Evolutionary conservation across 2,329 filamentous ascomycete species (phyloP).

Genomic region (Aspergillus neoniger): DNA sequence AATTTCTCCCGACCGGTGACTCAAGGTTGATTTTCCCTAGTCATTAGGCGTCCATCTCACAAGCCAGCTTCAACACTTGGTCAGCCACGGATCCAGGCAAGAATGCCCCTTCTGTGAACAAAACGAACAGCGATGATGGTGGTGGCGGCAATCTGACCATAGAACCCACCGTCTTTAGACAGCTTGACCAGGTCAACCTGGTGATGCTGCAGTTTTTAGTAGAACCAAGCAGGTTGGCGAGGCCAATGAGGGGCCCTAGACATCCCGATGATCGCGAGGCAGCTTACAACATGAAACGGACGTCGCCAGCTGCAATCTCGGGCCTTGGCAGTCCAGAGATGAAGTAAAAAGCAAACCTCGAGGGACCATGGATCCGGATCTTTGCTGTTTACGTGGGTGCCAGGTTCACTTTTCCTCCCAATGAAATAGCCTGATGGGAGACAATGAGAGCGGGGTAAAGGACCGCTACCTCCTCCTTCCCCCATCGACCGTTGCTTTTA

Average conservation of each 20-base stretch:
- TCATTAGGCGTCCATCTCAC: not conserved
- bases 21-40: not conserved
- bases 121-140: conserved; percentile 3
- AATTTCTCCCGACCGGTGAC: not conserved
- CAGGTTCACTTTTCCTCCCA: conserved; percentile 8
- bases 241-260: conserved; percentile 8
- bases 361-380: conserved; percentile 4
- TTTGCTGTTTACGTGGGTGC: conserved; percentile 5
- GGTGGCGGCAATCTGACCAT: conserved; percentile 13
- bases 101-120: not conserved
- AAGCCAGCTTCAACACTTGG: conserved; percentile 1
- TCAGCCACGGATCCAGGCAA: conserved; percentile 2
- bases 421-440: conserved; percentile 14
- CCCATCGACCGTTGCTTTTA: not conserved
- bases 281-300: conserved; percentile 13
- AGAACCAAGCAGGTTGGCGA: conserved; percentile 13
- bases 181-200: conserved; percentile 6
- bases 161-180: not conserved
- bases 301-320: conserved; percentile 1
- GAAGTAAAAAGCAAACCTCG: conserved; percentile 10
- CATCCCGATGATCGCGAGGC: conserved; percentile 16
- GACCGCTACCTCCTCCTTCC: not conserved
- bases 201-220: conserved; percentile 13
- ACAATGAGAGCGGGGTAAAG: conserved; percentile 13
- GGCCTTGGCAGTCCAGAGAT: conserved; percentile 13